Base-by-base conservation (phyloP, 2,329 filamentous ascomycete species). In the Fusarium burgessii region DNA sequence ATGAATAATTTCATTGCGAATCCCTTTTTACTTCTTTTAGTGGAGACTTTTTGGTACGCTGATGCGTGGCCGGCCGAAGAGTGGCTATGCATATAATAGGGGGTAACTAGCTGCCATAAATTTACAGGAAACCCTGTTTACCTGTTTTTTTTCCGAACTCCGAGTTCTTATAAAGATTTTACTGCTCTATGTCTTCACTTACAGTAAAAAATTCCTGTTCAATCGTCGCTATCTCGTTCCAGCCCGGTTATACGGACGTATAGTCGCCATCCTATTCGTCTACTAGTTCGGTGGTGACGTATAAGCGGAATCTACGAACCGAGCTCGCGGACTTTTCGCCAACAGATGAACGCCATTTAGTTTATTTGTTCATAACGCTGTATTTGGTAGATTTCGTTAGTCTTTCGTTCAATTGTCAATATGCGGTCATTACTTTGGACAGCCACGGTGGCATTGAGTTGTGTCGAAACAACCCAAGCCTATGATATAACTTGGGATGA, bases 401-500 rank as follows among this genome's bases (percentile, higher is more conserved):
- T 6, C 27, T 62, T 51, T 49, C 55, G 50, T 49, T 54, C 41
- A 52, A 42, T 20, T 60, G 49, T 56, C 70, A 65, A 58, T 27
- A 75, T 73, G 72, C 71, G 32, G 55, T 62, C 58, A 50, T 35
- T 74, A 32, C 50, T 73, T 15, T 55, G 56, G 14, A 58, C 62
- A 56, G 47, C 59, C 13, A 61, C 64, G 18, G 45, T 62, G 32
- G 51, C 57, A 35, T 49, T 75, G 58, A 63, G 60, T 35, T 70
- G 70, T 52, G 38, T 56, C 18, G 60, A 49, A 27, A 62, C 61
- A 27, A 62, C 61, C 36, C 63, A 50, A 29, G 63, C 69, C 32
- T 62, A 66, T 38, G 66, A 71, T 9, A 52, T 75, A 33, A 63
- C 68, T 41, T 72, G 69, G 68, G 60, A 70, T 23, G 73, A 76